A percentile compares a stretch with the other conserved stretches of the same genome.
phyloP scores from a whole-genome alignment of 2,329 filamentous ascomycete genomes.

The Coniella vitis region DNA sequence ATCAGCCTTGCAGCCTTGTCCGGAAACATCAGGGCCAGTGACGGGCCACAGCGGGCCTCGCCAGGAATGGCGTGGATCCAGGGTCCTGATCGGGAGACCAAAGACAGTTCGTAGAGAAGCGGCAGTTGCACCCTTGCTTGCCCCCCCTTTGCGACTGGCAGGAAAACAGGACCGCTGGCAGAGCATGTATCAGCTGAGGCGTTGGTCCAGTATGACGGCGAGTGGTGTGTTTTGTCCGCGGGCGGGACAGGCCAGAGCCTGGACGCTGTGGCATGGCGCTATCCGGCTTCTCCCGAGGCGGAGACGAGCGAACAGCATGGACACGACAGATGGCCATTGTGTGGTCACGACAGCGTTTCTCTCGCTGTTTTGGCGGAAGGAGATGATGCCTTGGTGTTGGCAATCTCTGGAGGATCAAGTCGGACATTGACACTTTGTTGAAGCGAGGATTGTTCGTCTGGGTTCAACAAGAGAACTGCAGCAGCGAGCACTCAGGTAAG shows the following conservation, averaged over 20 bases:
- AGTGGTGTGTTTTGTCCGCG: constrained; percentile 1
- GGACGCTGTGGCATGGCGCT: not conserved
- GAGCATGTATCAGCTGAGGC: constrained; percentile 2
- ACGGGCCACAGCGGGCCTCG: not conserved
- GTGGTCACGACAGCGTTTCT: no score
- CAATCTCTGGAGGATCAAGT: no score
- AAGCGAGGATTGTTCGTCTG: no score
- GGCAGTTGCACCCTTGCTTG: not conserved
- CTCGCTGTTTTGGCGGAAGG: no score
- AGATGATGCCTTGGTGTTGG: no score
- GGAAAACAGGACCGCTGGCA: not conserved
- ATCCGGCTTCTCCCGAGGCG: constrained; percentile 6
- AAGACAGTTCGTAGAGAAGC: not conserved
- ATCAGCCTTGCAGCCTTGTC: constrained; percentile 21
- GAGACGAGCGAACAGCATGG: not conserved
- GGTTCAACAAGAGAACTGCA: no score
- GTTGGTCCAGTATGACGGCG: constrained; percentile 7
- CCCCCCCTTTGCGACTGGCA: not conserved
- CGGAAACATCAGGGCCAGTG: not conserved
- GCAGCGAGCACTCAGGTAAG: no score
- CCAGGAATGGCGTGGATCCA: constrained; percentile 10
- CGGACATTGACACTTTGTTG: no score
- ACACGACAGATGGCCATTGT: no score
- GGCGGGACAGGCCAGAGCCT: not conserved
- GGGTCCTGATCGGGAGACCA: constrained; percentile 14